A percentile compares a stretch with the other conserved stretches of the same genome.
Conservation (phyloP, 2,329 filamentous ascomycete species). For the Ceratocystis eucalypticola region DNA sequence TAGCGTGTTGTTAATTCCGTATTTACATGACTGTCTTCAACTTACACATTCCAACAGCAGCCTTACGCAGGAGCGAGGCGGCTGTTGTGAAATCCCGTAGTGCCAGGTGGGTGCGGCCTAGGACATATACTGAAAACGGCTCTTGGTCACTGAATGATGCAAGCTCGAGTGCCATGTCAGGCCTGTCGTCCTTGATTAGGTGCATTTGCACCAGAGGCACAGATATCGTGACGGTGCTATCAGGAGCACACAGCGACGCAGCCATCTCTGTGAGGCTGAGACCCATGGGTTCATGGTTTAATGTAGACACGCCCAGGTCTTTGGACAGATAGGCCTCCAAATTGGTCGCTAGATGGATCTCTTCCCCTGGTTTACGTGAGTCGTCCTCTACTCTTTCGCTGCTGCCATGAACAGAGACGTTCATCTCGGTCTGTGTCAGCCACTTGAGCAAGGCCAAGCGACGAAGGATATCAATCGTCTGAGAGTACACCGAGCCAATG, state of each 20-base stretch:
- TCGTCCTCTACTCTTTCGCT: constrained; percentile 25
- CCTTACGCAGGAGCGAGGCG: constrained; percentile 63
- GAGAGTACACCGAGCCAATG: constrained; percentile 55
- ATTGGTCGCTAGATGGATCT: constrained; percentile 28
- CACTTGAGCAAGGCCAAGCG: constrained; percentile 61
- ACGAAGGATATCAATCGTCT: constrained; percentile 56
- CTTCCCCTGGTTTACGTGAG: constrained; percentile 33
- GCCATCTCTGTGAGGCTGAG: constrained; percentile 53
- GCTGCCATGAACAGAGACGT: constrained; percentile 33
- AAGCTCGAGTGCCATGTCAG: constrained; percentile 47
- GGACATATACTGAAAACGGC: constrained; percentile 63
- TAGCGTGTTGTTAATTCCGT: background rate
- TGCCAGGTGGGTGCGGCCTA: constrained; percentile 64
- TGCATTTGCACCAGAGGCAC: constrained; percentile 49
- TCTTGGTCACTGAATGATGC: constrained; percentile 42
- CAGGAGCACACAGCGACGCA: constrained; percentile 48
- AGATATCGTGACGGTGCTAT: constrained; percentile 52
- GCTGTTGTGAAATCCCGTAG: constrained; percentile 62
- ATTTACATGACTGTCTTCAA: constrained; percentile 20
- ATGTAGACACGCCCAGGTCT: constrained; percentile 47
- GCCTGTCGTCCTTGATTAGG: constrained; percentile 44
- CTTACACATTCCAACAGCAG: constrained; percentile 70
- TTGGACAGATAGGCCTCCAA: constrained; percentile 47
- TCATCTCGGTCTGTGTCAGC: constrained; percentile 48
- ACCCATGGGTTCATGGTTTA: constrained; percentile 37